phyloP scores from a whole-genome alignment of 768 basidiomycete species.

The Trametes maxima region DNA sequence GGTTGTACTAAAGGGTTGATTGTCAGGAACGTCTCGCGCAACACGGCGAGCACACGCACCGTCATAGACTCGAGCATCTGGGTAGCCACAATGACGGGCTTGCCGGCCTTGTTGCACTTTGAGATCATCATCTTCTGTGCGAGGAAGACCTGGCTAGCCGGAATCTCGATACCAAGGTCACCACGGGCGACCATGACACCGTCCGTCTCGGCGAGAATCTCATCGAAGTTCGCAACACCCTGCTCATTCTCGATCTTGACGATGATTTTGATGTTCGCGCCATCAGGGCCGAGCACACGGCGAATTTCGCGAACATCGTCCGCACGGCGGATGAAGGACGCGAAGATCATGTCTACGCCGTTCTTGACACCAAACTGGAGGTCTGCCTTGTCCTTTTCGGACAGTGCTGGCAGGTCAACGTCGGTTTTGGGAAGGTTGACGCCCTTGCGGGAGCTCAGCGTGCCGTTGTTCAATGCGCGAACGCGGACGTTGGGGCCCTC shows the following conservation, averaged over 20 bases:
- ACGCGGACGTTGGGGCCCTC: constrained; percentile 83
- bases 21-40: not conserved
- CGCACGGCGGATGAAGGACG: constrained; percentile 96
- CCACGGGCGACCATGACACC: constrained; percentile 99
- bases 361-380: constrained; percentile 95
- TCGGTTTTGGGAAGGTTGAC: constrained; percentile 98
- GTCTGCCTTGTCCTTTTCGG: constrained; percentile 98
- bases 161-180: constrained; percentile 99
- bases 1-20: constrained; percentile 78
- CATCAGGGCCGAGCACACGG: constrained; percentile 90
- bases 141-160: constrained; percentile 98
- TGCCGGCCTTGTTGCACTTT: constrained; percentile 97
- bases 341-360: constrained; percentile 98
- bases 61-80: constrained; percentile 99
- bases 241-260: constrained; percentile 99
- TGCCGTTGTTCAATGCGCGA: constrained; percentile 88
- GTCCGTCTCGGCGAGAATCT: constrained; percentile 92
- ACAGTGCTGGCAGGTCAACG: constrained; percentile 96
- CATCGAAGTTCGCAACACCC: constrained; percentile 98
- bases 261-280: constrained; percentile 96
- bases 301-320: constrained; percentile 95
- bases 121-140: constrained; percentile 99
- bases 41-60: constrained; percentile 44
- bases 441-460: constrained; percentile 94
- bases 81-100: constrained; percentile 98